Evolutionary conservation across 2,329 filamentous ascomycete species (phyloP).

Genomic region (Penicillium griseofulvum): DNA sequence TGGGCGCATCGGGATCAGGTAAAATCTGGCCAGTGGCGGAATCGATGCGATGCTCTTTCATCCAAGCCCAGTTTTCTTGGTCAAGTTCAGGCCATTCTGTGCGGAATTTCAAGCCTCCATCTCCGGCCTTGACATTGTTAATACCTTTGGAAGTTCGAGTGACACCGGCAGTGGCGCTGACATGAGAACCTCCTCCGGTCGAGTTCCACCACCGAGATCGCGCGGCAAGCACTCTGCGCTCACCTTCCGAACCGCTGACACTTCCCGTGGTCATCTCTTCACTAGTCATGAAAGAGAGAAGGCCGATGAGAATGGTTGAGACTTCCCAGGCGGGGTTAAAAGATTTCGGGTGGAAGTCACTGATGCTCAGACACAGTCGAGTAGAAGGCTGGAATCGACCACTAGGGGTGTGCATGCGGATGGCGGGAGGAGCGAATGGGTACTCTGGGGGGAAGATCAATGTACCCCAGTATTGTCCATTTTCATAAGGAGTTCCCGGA

Average conservation of each 20-base stretch:
- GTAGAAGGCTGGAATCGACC: conserved; percentile 93
- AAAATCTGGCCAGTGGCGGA: conserved; percentile 66
- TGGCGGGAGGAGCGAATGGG: conserved; percentile 92
- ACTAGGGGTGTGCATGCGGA: conserved; percentile 97
- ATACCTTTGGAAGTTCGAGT: conserved; percentile 66
- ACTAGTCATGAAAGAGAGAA: conserved; percentile 96
- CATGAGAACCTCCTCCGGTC: conserved; percentile 77
- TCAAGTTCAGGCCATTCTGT: conserved; percentile 88
- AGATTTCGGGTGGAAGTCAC: conserved; percentile 94
- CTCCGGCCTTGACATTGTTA: conserved; percentile 77
- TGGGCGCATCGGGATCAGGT: conserved; percentile 53
- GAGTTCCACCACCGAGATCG: conserved; percentile 94
- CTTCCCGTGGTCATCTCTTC: conserved; percentile 98
- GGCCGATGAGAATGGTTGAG: conserved; percentile 88
- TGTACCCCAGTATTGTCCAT: conserved; percentile 97
- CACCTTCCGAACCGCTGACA: conserved; percentile 70
- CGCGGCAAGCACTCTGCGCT: conserved; percentile 73
- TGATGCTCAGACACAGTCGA: conserved; percentile 90
- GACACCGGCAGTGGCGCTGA: conserved; percentile 47
- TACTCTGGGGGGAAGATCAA: conserved; percentile 95
- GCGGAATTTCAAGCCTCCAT: conserved; percentile 87
- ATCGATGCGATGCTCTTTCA: conserved; percentile 79
- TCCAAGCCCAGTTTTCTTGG: conserved; percentile 87
- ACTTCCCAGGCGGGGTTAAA: conserved; percentile 99
- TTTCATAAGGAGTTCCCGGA: conserved; percentile 87